A percentile compares a stretch with the other conserved stretches of the same genome.
Evolutionary conservation across 768 basidiomycete species (phyloP).

Genomic region (Mycena vitilis): DNA sequence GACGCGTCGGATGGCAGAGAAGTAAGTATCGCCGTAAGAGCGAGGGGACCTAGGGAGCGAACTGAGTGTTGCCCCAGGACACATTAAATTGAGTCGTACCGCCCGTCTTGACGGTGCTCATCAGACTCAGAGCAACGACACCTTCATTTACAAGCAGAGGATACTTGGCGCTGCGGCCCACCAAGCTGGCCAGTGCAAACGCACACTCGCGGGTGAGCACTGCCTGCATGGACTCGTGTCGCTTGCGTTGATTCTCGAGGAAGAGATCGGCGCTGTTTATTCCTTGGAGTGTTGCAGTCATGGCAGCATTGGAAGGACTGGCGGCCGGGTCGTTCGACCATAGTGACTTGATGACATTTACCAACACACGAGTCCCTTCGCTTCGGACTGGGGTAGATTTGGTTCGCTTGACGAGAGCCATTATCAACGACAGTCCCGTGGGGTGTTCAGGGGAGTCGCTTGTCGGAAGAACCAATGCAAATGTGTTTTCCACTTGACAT

Average conservation of each 20-base stretch:
- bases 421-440: constrained; percentile 73
- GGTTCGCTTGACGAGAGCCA: constrained; percentile 81
- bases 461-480: constrained; percentile 63
- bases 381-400: constrained; percentile 87
- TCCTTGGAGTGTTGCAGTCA: constrained; percentile 36
- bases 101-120: constrained; percentile 74
- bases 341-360: constrained; percentile 85
- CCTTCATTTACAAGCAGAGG: constrained; percentile 91
- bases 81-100: constrained; percentile 57
- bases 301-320: constrained; percentile 33
- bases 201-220: constrained; percentile 67
- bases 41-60: constrained; percentile 62
- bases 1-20: constrained; percentile 58
- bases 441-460: constrained; percentile 39
- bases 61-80: constrained; percentile 16
- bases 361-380: constrained; percentile 90
- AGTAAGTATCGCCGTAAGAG: constrained; percentile 68
- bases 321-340: constrained; percentile 65
- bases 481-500: constrained; percentile 55
- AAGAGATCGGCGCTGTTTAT: constrained; percentile 46
- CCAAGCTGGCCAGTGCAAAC: constrained; percentile 73
- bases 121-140: constrained; percentile 81
- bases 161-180: constrained; percentile 82
- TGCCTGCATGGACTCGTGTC: constrained; percentile 63
- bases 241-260: constrained; percentile 59